Percentiles rank a stretch among this genome's conserved stretches.
phyloP scores from a whole-genome alignment of 116 monocot species.

The Cymodocea nodosa region DNA sequence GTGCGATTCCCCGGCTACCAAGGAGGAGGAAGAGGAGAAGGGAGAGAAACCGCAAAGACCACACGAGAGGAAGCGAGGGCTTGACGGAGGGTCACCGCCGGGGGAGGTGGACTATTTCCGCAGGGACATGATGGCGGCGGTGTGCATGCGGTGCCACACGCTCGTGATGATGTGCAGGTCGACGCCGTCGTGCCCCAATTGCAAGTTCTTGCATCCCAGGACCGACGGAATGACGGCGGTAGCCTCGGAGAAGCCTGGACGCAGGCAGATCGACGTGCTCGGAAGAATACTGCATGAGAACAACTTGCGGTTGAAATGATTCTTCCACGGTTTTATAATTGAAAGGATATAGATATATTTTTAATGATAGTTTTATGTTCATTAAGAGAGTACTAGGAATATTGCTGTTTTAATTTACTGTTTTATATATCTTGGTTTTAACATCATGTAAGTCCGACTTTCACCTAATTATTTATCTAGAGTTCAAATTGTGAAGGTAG shows the following conservation, averaged over 20 bases:
- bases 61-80: not conserved
- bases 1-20: constrained; percentile 15
- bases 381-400: too few species aligned
- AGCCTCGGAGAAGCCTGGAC: not conserved
- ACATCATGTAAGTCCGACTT: too few species aligned
- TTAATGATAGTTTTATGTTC: too few species aligned
- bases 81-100: not conserved
- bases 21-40: not conserved
- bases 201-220: constrained; percentile 35
- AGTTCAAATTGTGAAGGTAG: too few species aligned
- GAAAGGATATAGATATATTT: too few species aligned
- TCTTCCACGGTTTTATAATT: too few species aligned
- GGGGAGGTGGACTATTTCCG: not conserved
- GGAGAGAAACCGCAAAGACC: not conserved
- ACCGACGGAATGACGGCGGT: not conserved
- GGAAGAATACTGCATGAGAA: not conserved
- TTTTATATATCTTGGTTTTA: too few species aligned
- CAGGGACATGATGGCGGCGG: constrained; percentile 34
- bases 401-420: too few species aligned
- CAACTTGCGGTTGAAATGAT: not conserved
- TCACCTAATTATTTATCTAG: too few species aligned
- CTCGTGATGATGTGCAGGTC: constrained; percentile 45
- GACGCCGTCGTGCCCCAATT: constrained; percentile 52
- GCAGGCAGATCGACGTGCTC: not conserved
- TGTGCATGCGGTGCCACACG: constrained; percentile 44